Conservation (phyloP, 139 green algal genomes). For the Chlorella vulgaris region DNA sequence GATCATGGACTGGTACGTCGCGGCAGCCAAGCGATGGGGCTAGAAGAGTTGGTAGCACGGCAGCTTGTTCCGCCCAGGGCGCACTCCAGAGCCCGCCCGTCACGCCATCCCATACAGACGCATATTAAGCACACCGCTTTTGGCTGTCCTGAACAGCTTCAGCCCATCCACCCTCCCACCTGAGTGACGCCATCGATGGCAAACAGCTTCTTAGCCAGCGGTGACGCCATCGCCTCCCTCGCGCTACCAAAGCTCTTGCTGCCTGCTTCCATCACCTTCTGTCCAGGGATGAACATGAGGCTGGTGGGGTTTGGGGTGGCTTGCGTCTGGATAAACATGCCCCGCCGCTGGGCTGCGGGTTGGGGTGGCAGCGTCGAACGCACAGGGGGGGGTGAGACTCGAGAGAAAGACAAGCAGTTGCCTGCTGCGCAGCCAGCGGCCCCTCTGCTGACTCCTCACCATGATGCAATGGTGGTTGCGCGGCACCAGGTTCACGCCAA, state of each 20-base stretch:
- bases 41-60: too few species aligned
- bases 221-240: conserved; percentile 82
- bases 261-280: conserved; percentile 70
- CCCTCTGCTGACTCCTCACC: background rate
- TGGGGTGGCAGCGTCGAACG: background rate
- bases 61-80: too few species aligned
- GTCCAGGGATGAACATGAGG: conserved; percentile 97
- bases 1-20: too few species aligned
- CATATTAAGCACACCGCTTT: too few species aligned
- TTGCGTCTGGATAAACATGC: conserved; percentile 98
- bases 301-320: conserved; percentile 92
- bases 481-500: background rate
- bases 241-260: conserved; percentile 80
- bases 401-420: background rate
- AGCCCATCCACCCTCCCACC: conserved; percentile 49
- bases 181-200: conserved; percentile 81
- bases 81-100: too few species aligned
- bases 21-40: too few species aligned
- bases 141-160: too few species aligned
- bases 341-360: conserved; percentile 43
- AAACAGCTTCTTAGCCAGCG: conserved; percentile 91
- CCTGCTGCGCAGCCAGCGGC: background rate
- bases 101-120: too few species aligned
- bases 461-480: background rate
- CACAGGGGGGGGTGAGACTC: background rate